These are phyloP conservation scores for Cercophora newfieldiana DNA, from an alignment of 495 filamentous ascomycete genomes.

Conservation along the genomic window DNA sequence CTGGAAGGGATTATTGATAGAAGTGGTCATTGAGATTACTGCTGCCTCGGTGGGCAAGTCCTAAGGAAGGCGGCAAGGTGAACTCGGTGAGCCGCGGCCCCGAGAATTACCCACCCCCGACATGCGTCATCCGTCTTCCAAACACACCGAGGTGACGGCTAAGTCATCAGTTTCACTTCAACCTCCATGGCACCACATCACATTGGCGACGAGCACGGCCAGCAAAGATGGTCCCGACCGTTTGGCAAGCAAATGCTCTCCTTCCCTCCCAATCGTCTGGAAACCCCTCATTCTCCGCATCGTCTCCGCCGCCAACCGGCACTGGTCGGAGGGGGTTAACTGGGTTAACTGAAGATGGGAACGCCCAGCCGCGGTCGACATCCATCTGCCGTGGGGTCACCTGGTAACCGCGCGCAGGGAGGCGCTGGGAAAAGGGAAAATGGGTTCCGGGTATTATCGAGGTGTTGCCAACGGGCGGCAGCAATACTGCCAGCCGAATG, in stretches of 20 bases:
- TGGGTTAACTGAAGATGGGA: background rate
- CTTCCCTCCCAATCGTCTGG: background rate
- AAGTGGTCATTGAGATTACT: no score
- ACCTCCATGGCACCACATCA: no score
- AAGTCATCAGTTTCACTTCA: no score
- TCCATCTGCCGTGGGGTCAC: constrained; percentile 5
- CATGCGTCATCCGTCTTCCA: no score
- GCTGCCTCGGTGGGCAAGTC: no score
- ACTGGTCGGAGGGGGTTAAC: background rate
- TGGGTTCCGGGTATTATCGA: constrained; percentile 17
- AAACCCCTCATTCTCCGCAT: constrained; percentile 17
- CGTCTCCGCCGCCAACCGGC: background rate
- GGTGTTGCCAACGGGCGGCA: background rate
- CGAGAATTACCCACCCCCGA: no score
- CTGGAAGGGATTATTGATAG: no score
- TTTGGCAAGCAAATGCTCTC: no score
- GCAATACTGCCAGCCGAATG: constrained; percentile 12
- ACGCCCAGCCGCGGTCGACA: background rate
- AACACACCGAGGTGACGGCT: no score
- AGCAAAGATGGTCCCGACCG: constrained; percentile 4
- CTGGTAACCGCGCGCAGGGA: background rate
- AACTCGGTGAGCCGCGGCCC: no score
- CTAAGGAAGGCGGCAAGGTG: no score
- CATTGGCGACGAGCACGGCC: background rate
- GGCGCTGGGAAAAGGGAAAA: constrained; percentile 9